Evolutionary conservation across 306 rosid genomes (phyloP), one percentile per base, ranked within the genome.

Genomic region (Trifolium dubium): DNA sequence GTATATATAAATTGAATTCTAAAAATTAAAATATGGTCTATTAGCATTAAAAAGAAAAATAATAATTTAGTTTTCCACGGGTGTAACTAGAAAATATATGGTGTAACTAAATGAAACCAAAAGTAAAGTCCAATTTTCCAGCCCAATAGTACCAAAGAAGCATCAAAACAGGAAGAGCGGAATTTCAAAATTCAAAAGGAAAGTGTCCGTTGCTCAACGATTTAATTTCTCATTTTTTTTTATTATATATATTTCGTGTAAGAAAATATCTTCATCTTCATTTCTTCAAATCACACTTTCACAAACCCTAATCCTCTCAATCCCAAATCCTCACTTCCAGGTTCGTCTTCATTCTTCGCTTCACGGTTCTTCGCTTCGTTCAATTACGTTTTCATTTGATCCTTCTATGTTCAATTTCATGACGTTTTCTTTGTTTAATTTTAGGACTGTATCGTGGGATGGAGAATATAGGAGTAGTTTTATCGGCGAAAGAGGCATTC

Each of bases 401-500:
- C 59, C 10, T 3, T 29, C 9, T 53, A 3, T 53, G 28, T 53
- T 17, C 30, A 8, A 2, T 53, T 29, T 53, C 1, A 15, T 53
- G 29, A 3, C 3, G 2, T 53, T 18, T 53, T 9, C 7, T 37
- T 51, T 9, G 1, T 15, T 15, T 17, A 0, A 51, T 17, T 51
- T 17, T 15, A 14, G 54, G 0, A 14, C 19, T 50, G 7, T 4
- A 8, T 53, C 29, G 61, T 44, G 30, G 18, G 4, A 69, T 60
- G 74, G 79, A 81, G 80, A 75, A 75, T 37, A 82, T 72, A 79
- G 75, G 53, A 31, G 85, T 74, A 77, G 91, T 88, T 18, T 72
- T 77, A 15, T 89, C 97, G 50, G 96, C 92, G 3, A 93, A 86
- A 87, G 98, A 93, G 8, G 96, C 92, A 0, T 89, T 86, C 73